phyloP scores from a whole-genome alignment of 1,284 basidiomycete species.

The Psilocybe mexicana region DNA sequence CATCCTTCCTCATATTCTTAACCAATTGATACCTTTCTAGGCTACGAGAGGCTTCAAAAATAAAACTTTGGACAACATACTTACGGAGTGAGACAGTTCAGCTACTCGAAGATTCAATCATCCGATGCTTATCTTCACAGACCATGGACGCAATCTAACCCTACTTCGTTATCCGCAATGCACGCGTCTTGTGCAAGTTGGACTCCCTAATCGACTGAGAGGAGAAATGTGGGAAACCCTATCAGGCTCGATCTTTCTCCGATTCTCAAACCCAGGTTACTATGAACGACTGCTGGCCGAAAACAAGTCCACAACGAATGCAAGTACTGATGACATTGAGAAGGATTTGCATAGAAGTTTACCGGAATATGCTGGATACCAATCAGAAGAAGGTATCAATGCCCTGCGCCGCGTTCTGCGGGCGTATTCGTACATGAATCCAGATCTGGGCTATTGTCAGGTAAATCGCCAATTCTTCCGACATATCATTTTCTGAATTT shows the following conservation, averaged over 20 bases:
- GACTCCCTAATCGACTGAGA: conserved; percentile 91
- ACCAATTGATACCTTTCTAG: conserved; percentile 37
- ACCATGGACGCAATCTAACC: conserved; percentile 86
- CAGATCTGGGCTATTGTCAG: conserved; percentile 88
- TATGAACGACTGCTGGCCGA: conserved; percentile 83
- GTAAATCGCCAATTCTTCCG: conserved; percentile 35
- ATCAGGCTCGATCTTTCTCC: conserved; percentile 91
- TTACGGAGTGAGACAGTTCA: conserved; percentile 58
- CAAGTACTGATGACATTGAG: conserved; percentile 98
- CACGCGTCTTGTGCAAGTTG: conserved; percentile 95
- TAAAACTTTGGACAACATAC: conserved; percentile 96
- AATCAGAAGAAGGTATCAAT: conserved; percentile 82
- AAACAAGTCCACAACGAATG: conserved; percentile 79
- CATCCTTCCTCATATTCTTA: neutral
- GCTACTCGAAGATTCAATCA: neutral
- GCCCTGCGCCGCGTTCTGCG: conserved; percentile 90
- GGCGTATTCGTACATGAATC: conserved; percentile 97
- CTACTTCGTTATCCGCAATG: conserved; percentile 97
- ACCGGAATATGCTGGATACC: conserved; percentile 94
- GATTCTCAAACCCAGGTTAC: conserved; percentile 84
- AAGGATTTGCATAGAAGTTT: conserved; percentile 96
- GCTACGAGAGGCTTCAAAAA: conserved; percentile 94
- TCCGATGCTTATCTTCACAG: conserved; percentile 34
- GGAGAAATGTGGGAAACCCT: conserved; percentile 99
- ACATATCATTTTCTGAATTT: conserved; percentile 17